phyloP scores from a whole-genome alignment of 2,329 filamentous ascomycete species.

The Hypoxylon sp. region DNA sequence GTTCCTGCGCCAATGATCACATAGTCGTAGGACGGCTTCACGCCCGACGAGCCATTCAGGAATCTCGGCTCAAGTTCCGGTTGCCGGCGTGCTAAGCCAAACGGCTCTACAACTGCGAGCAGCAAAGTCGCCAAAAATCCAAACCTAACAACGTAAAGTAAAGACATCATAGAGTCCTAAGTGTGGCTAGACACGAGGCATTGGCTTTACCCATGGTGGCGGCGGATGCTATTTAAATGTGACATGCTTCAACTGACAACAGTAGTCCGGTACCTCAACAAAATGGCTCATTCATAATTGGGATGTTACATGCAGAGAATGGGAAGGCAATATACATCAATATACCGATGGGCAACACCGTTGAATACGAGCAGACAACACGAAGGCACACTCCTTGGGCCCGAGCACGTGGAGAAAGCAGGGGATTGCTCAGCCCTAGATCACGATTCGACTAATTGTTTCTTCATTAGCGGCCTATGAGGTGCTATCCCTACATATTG shows the following conservation, averaged over 20 bases:
- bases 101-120: conserved; percentile 22
- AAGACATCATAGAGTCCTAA: conserved; percentile 22
- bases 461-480: conserved; percentile 2
- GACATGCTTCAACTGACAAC: not conserved
- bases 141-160: conserved; percentile 14
- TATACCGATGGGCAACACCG: conserved; percentile 5
- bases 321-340: conserved; percentile 36
- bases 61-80: conserved; percentile 30
- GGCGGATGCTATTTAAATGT: conserved; percentile 23
- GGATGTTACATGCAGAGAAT: conserved; percentile 13
- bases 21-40: conserved; percentile 49
- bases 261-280: not conserved
- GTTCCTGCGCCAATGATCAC: conserved; percentile 52
- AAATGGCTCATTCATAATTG: conserved; percentile 6
- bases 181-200: not conserved
- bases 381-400: conserved; percentile 18
- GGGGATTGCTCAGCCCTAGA: conserved; percentile 15
- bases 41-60: conserved; percentile 30
- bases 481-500: conserved; percentile 26
- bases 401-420: conserved; percentile 9
- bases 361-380: conserved; percentile 18
- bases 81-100: conserved; percentile 21
- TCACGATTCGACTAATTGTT: not conserved
- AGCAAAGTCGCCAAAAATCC: conserved; percentile 21
- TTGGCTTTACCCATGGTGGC: not conserved